Evolutionary conservation across 2,329 filamentous ascomycete genomes (phyloP), one percentile per base, ranked within the genome.

Genomic region (Neodidymelliopsis sp.): DNA sequence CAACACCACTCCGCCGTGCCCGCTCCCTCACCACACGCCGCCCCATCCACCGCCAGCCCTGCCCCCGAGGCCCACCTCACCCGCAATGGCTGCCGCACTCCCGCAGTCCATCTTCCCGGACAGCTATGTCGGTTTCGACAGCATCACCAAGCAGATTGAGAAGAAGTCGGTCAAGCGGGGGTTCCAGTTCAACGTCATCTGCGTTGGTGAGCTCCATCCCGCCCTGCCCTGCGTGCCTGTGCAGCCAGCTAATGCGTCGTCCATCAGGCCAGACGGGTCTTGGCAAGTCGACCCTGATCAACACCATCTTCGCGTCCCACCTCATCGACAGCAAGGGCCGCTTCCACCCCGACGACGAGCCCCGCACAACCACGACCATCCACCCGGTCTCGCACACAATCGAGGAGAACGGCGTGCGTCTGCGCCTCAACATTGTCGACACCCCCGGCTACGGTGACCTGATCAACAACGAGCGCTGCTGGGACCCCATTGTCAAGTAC

Each of bases 401-500:
- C 73, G 94, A 99, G 83, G 94, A 99, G 81, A 99, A 99, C 75
- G 94, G 94, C 66, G 94, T 99, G 65, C 92, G 94, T 73, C 87
- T 99, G 70, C 86, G 94, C 69, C 83, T 99, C 71, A 99, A 97
- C 85, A 99, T 99, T 71, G 94, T 99, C 70, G 94, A 99, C 75
- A 99, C 94, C 59, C 94, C 94, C 59, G 94, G 94, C 60, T 99
- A 99, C 71, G 94, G 94, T 72, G 94, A 99, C 71, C 86, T 97
- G 73, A 94, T 99, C 78, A 99, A 99, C 85, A 99, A 99, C 78
- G 94, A 99, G 81, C 89, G 94, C 84, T 99, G 94, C 87, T 99
- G 94, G 94, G 94, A 99, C 74, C 94, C 94, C 58, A 99, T 99
- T 75, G 93, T 99, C 83, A 99, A 99, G 83, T 99, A 99, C 80